phyloP scores from a whole-genome alignment of 441 rosid genomes.

The Brassica hybrid region DNA sequence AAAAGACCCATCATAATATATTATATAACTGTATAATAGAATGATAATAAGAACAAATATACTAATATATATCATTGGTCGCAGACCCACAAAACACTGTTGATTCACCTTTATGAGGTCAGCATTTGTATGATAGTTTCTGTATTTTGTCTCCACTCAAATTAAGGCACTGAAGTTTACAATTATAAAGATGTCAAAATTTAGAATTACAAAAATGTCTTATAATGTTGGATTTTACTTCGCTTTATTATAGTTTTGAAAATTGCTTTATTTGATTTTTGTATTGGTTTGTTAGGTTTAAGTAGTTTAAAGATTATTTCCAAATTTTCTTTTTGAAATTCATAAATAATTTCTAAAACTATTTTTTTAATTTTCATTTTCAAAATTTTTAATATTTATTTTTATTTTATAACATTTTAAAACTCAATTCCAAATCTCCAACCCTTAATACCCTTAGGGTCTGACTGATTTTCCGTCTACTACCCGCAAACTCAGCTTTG shows the following conservation, averaged over 20 bases:
- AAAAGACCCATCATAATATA: background rate
- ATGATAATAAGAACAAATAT: slow-evolving; percentile 19
- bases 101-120: slow-evolving; percentile 28
- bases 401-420: too few relatives aligned
- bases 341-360: too few relatives aligned
- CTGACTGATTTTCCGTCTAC: too few relatives aligned
- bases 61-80: background rate
- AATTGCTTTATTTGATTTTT: background rate
- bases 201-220: slow-evolving; percentile 18
- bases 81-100: slow-evolving; percentile 34
- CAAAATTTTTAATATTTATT: too few relatives aligned
- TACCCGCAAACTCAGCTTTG: too few relatives aligned
- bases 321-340: too few relatives aligned
- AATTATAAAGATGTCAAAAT: background rate
- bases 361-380: too few relatives aligned
- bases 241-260: background rate
- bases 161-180: slow-evolving; percentile 24
- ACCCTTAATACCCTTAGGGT: too few relatives aligned
- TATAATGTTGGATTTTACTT: slow-evolving; percentile 7
- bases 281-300: too few relatives aligned
- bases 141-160: slow-evolving; percentile 23
- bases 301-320: background rate
- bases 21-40: background rate
- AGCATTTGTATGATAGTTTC: slow-evolving; percentile 17
- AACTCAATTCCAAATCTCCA: too few relatives aligned